Evolutionary conservation across 768 basidiomycete genomes (phyloP), one percentile per base, ranked within the genome.

Genomic region (Trametes coccinea): DNA sequence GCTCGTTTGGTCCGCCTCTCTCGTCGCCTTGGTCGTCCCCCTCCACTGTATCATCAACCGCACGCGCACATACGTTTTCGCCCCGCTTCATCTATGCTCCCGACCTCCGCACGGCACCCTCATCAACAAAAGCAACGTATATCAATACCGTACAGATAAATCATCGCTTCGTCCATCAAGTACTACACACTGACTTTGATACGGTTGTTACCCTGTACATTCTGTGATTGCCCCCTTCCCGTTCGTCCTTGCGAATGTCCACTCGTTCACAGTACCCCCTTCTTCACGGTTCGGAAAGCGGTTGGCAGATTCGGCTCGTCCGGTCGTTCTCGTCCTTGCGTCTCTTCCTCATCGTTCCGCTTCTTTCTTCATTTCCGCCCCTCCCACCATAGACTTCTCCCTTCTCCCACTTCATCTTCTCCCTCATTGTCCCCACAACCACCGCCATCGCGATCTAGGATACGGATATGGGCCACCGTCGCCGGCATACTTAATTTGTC

Each of bases 111-210:
- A 51, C 43, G 41, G 8, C 13, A 17, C 16, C 59, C 53, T 16
- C 17, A 11, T 31, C 16, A 13, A 10, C 48, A 30, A 49, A 31
- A 17, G 17, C 27, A 49, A 49, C 29, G 11, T 46, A 53, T 58
- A 62, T 34, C 40, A 14, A 59, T 63, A 63, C 62, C 53, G 62
- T 59, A 63, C 57, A 47, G 53, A 46, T 63, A 63, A 63, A 63
- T 59, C 46, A 43, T 37, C 34, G 56, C 55, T 17, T 17, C 48
- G 5, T 11, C 46, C 55, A 44, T 39, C 34, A 37, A 37, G 34
- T 11, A 51, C 56, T 59, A 55, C 47, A 46, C 59, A 46, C 22
- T 37, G 57, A 59, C 58, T 50, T 49, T 51, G 57, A 47, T 59
- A 50, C 22, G 48, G 16, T 45, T 52, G 48, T 58, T 56, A 59